phyloP scores from a whole-genome alignment of 2,329 filamentous ascomycete species.

The Calonectria leucothoes region DNA sequence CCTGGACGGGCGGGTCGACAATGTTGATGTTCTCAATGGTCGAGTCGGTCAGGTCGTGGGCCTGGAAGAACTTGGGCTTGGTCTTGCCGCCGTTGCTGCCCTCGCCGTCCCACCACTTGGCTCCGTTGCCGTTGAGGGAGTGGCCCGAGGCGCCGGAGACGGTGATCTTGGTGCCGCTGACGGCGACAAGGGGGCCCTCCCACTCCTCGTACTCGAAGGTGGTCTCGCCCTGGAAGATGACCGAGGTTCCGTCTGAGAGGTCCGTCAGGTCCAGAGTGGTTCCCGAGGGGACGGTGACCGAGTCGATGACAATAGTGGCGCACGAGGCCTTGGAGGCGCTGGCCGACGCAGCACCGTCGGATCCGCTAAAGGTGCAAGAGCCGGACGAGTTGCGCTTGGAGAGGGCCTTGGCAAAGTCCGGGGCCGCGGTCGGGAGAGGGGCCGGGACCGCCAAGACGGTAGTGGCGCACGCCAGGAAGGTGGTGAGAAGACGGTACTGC shows the following conservation, averaged over 20 bases:
- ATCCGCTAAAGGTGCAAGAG: constrained; percentile 20
- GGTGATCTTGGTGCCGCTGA: constrained; percentile 20
- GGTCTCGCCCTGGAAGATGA: constrained; percentile 21
- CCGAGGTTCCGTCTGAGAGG: constrained; percentile 14
- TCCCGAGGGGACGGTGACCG: constrained; percentile 12
- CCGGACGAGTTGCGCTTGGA: constrained; percentile 10
- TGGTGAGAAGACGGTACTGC: constrained; percentile 16
- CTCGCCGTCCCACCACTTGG: constrained; percentile 21
- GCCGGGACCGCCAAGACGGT: constrained; percentile 15
- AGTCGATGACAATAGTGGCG: constrained; percentile 17
- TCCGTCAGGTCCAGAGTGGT: constrained; percentile 18
- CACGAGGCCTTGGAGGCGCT: constrained; percentile 17
- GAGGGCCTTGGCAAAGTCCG: not conserved
- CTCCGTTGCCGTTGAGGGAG: constrained; percentile 15
- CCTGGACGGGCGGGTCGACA: constrained; percentile 18
- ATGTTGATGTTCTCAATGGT: constrained; percentile 19
- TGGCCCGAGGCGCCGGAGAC: constrained; percentile 6
- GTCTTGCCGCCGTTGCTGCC: constrained; percentile 25
- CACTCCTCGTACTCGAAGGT: constrained; percentile 18
- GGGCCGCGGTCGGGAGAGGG: constrained; percentile 8
- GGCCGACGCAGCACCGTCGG: constrained; percentile 6
- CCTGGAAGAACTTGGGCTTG: constrained; percentile 26
- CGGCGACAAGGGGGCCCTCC: constrained; percentile 17
- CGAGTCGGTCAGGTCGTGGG: constrained; percentile 19
- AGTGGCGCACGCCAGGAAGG: constrained; percentile 5